Conservation (phyloP, 371 early-diverging fungal species). For the Mucor lusitanicus region DNA sequence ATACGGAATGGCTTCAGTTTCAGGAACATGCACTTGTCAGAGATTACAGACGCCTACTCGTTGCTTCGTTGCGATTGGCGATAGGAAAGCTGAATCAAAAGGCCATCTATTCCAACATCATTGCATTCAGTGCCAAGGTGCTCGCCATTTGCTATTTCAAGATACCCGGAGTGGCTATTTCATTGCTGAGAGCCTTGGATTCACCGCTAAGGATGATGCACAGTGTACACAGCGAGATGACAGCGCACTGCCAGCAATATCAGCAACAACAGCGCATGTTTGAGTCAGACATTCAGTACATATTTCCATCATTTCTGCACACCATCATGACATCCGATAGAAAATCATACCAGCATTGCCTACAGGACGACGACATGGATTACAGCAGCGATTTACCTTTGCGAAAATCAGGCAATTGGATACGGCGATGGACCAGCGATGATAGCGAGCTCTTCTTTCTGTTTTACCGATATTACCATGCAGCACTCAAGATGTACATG, state of each 20-base stretch:
- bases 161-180: conserved; percentile 52
- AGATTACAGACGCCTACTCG: conserved; percentile 22
- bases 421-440: conserved; percentile 58
- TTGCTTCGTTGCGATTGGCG: conserved; percentile 41
- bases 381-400: conserved; percentile 22
- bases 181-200: conserved; percentile 42
- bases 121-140: conserved; percentile 55
- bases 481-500: conserved; percentile 39
- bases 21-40: conserved; percentile 3
- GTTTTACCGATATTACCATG: conserved; percentile 61
- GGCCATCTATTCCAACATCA: conserved; percentile 52
- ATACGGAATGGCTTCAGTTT: neutral
- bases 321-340: conserved; percentile 13
- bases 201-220: conserved; percentile 38
- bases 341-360: neutral
- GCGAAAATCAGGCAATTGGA: conserved; percentile 52
- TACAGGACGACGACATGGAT: neutral
- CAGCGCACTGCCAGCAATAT: neutral
- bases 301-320: conserved; percentile 23
- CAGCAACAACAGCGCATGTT: neutral
- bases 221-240: conserved; percentile 28
- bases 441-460: conserved; percentile 62
- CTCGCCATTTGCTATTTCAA: conserved; percentile 59
- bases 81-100: conserved; percentile 45
- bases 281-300: neutral